Evolutionary conservation across 768 basidiomycete species (phyloP).

Genomic region (Hericium coralloides): DNA sequence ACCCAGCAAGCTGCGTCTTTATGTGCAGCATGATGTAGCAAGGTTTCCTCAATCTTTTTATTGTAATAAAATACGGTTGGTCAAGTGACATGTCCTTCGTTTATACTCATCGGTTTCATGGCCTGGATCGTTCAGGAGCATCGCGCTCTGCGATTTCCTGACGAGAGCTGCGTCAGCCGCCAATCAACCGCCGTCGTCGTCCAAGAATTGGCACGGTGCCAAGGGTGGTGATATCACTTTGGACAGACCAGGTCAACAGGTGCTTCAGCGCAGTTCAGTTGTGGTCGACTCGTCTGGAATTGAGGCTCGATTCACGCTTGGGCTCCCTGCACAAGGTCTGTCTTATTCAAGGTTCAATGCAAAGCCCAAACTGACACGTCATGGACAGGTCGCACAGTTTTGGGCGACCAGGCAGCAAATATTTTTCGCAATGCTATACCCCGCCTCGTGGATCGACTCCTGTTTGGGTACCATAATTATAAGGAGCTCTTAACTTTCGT

Average conservation of each 20-base stretch:
- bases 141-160: neutral
- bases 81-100: neutral
- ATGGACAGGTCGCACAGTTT: neutral
- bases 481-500: neutral
- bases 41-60: neutral
- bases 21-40: slow-evolving; percentile 4
- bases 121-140: neutral
- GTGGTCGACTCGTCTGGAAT: slow-evolving; percentile 2
- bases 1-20: slow-evolving; percentile 9
- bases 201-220: neutral
- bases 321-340: slow-evolving; percentile 7
- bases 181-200: neutral
- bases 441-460: neutral
- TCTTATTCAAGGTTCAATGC: neutral
- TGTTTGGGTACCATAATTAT: neutral
- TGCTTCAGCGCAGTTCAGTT: slow-evolving; percentile 10
- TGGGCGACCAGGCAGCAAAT: neutral
- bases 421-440: neutral
- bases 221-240: slow-evolving; percentile 10
- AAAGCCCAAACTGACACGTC: neutral
- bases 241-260: slow-evolving; percentile 13
- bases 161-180: neutral
- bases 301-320: slow-evolving; percentile 10
- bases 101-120: too few species aligned
- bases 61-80: neutral